Conservation (phyloP, 2,329 filamentous ascomycete species). For the Apiospora rasikravindrae region DNA sequence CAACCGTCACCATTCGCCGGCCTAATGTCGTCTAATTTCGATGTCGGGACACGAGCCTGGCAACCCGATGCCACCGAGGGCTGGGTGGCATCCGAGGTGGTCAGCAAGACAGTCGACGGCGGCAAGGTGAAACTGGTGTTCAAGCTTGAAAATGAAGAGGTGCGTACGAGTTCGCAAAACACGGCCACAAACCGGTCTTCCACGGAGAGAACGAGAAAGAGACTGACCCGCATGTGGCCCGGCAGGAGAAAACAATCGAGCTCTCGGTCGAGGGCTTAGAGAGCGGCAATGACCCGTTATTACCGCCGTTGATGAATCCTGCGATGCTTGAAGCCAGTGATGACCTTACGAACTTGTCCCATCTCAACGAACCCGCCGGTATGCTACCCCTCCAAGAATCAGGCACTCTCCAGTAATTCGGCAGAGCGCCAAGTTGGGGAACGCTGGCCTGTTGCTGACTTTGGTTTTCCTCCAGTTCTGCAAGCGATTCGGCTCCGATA, state of each 20-base stretch:
- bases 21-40: conserved; percentile 89
- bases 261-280: conserved; percentile 78
- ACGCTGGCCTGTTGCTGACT: conserved; percentile 24
- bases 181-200: not conserved
- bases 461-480: conserved; percentile 66
- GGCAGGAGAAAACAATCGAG: conserved; percentile 78
- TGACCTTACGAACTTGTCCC: conserved; percentile 94
- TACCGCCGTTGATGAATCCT: conserved; percentile 97
- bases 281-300: conserved; percentile 74
- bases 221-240: conserved; percentile 28
- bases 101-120: conserved; percentile 82
- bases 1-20: conserved; percentile 20
- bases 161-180: conserved; percentile 44
- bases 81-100: conserved; percentile 95
- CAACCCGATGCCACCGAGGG: conserved; percentile 95
- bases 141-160: conserved; percentile 90
- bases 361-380: conserved; percentile 98
- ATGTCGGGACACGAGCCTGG: conserved; percentile 97
- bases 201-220: not conserved
- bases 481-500: conserved; percentile 98
- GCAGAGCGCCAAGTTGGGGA: conserved; percentile 1
- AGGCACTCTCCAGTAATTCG: not conserved
- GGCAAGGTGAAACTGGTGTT: conserved; percentile 89
- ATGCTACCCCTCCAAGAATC: conserved; percentile 41
- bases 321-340: conserved; percentile 98